A percentile compares a stretch with the other conserved stretches of the same genome.
Evolutionary conservation across 2,329 filamentous ascomycete species (phyloP).

Genomic region (Furcasterigmium sp.): DNA sequence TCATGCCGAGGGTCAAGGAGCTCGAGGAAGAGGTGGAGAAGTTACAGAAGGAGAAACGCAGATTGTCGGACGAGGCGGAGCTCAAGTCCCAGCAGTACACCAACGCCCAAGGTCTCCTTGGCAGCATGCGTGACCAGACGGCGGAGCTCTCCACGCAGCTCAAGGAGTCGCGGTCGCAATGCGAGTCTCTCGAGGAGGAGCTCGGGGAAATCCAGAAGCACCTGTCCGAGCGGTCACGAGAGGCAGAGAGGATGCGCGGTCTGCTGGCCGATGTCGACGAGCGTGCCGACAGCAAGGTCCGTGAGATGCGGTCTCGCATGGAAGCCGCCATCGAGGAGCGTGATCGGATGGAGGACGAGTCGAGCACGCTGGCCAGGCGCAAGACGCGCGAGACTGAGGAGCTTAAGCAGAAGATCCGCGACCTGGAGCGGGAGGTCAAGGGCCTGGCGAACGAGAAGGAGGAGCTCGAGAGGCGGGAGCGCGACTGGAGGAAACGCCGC

Average conservation of each 20-base stretch:
- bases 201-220: conserved; percentile 82
- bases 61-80: conserved; percentile 72
- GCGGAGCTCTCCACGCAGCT: conserved; percentile 85
- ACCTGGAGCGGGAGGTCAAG: conserved; percentile 74
- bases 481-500: conserved; percentile 66
- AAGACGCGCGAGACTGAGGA: conserved; percentile 83
- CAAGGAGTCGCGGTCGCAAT: conserved; percentile 78
- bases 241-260: conserved; percentile 91
- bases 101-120: conserved; percentile 78
- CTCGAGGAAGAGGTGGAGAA: conserved; percentile 70
- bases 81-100: conserved; percentile 81
- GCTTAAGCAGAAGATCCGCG: conserved; percentile 69
- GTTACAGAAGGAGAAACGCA: conserved; percentile 61
- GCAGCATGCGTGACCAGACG: conserved; percentile 89
- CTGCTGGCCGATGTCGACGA: conserved; percentile 83
- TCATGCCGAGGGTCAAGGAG: conserved; percentile 57
- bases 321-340: conserved; percentile 91
- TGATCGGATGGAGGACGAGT: conserved; percentile 87
- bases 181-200: conserved; percentile 87
- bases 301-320: conserved; percentile 84
- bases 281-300: conserved; percentile 72
- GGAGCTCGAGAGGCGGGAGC: conserved; percentile 68
- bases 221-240: conserved; percentile 80
- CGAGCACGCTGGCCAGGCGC: conserved; percentile 69
- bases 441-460: conserved; percentile 69